phyloP scores from a whole-genome alignment of 1,139 yeast genomes.

The Yamadazyma sp. region DNA sequence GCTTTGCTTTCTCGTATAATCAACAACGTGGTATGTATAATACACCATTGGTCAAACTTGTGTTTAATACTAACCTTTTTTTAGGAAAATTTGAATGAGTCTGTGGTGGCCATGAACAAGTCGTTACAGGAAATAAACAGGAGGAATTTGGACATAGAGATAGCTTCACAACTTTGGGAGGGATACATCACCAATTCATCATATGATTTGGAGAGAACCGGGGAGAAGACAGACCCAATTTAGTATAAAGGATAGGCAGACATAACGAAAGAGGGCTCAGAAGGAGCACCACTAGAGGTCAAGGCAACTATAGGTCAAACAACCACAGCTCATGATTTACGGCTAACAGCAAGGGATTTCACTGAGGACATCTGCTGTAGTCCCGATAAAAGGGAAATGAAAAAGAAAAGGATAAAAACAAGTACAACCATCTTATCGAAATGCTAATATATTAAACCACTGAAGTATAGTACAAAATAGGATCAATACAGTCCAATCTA shows the following conservation, averaged over 20 bases:
- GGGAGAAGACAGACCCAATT: constrained; percentile 58
- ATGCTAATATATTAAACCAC: constrained; percentile 2
- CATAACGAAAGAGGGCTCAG: no score
- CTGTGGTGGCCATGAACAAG: constrained; percentile 63
- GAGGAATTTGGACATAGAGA: constrained; percentile 69
- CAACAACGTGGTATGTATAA: constrained; percentile 62
- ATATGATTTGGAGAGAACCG: constrained; percentile 72
- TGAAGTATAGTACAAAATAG: constrained; percentile 1
- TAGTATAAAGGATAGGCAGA: no score
- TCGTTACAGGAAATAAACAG: constrained; percentile 62
- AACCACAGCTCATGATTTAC: no score
- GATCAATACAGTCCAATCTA: background rate
- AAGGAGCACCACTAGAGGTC: no score
- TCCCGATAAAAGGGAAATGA: background rate
- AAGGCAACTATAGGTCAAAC: no score
- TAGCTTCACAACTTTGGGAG: constrained; percentile 80
- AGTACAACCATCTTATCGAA: background rate
- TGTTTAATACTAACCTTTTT: constrained; percentile 10
- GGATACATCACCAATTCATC: constrained; percentile 71
- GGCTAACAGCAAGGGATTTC: no score
- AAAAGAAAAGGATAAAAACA: background rate
- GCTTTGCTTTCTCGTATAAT: constrained; percentile 76
- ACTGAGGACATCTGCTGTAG: no score
- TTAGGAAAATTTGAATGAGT: constrained; percentile 69
- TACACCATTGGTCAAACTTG: no score